Evolutionary conservation across 192 early-diverging fungal genomes (phyloP).

Genomic region (Backusella tuberculispora): DNA sequence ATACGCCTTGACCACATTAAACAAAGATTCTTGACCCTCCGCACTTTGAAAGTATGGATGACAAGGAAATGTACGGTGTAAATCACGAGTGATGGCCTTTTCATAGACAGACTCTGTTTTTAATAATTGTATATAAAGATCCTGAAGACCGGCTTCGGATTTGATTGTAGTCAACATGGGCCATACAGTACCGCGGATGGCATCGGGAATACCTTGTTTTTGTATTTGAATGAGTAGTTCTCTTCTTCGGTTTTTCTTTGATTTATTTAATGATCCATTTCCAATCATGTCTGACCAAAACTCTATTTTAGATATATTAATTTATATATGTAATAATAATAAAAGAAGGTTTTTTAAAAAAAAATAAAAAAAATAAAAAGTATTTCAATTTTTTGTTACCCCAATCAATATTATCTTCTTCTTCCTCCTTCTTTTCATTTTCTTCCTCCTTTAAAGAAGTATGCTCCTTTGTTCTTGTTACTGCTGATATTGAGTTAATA

Average conservation of each 20-base stretch:
- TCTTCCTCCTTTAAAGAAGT: background rate
- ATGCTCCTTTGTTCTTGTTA: background rate
- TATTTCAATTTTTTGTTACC: constrained; percentile 46
- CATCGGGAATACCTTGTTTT: constrained; percentile 76
- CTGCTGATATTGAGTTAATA: background rate
- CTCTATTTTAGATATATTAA: constrained; percentile 47
- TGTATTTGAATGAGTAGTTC: constrained; percentile 79
- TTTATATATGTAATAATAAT: background rate
- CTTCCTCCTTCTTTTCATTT: background rate
- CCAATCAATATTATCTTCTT: constrained; percentile 68
- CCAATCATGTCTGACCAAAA: constrained; percentile 93
- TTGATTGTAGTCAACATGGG: constrained; percentile 78
- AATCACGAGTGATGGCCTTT: constrained; percentile 89
- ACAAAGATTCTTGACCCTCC: constrained; percentile 83
- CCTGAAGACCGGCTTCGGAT: constrained; percentile 75
- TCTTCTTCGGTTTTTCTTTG: constrained; percentile 65
- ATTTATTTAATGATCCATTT: constrained; percentile 78
- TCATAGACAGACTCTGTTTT: constrained; percentile 70
- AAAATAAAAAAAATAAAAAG: too few relatives aligned
- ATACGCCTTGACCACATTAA: constrained; percentile 92
- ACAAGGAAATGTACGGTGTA: constrained; percentile 91
- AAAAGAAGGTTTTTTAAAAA: background rate
- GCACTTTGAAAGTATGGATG: constrained; percentile 82
- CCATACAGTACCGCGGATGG: constrained; percentile 95
- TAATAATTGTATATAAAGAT: constrained; percentile 74